These are phyloP conservation scores for Penicillium pancosmium DNA, from an alignment of 495 filamentous ascomycete genomes.

Conservation along the genomic window DNA sequence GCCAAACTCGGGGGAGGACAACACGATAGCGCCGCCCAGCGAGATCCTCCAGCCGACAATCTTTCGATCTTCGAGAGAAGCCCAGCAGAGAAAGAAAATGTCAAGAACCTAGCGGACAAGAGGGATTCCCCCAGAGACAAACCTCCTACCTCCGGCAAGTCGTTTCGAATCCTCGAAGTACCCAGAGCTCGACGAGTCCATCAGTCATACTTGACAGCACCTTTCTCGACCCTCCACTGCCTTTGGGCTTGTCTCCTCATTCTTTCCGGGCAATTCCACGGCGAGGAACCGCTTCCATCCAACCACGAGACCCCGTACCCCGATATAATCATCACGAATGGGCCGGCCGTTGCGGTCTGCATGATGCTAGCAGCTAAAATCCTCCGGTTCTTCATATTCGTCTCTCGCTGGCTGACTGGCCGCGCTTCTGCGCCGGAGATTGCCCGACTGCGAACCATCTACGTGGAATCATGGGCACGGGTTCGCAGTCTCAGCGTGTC, in stretches of 20 bases:
- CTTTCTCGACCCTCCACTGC: conserved; percentile 59
- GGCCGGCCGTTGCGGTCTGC: conserved; percentile 83
- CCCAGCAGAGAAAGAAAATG: conserved; percentile 3
- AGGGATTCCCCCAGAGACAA: neutral
- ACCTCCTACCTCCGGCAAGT: neutral
- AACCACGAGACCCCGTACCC: conserved; percentile 49
- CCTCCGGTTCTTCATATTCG: conserved; percentile 59
- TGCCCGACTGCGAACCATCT: conserved; percentile 69
- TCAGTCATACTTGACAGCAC: conserved; percentile 71
- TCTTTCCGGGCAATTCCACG: conserved; percentile 44
- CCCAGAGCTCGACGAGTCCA: conserved; percentile 76
- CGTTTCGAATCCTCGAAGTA: conserved; percentile 58
- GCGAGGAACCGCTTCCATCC: conserved; percentile 28
- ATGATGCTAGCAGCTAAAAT: conserved; percentile 69
- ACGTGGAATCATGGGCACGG: conserved; percentile 90
- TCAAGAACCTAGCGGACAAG: neutral
- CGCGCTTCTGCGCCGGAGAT: conserved; percentile 11
- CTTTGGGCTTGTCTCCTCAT: conserved; percentile 50
- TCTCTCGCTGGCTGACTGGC: conserved; percentile 9
- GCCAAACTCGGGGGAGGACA: conserved; percentile 21
- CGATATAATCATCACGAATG: conserved; percentile 83
- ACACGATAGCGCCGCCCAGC: neutral
- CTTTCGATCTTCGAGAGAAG: neutral
- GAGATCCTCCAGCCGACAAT: neutral
- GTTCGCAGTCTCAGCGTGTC: conserved; percentile 78